Conservation (phyloP, 2,329 filamentous ascomycete genomes). For the Pseudocercospora vitis region DNA sequence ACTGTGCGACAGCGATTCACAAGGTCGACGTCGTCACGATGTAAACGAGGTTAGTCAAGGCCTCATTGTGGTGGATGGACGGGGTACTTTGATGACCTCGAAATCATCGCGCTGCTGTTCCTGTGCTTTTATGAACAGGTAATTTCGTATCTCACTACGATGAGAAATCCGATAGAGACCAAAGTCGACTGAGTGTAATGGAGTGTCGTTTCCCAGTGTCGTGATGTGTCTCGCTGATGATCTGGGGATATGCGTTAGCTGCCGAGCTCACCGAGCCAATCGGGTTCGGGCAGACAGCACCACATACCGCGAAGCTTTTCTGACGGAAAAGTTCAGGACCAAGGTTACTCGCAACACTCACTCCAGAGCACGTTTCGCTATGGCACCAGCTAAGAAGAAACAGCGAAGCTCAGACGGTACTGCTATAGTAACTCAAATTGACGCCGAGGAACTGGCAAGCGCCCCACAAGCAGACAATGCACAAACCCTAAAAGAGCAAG, state of each 20-base stretch:
- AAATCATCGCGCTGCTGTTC: too few species aligned
- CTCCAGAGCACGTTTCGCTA: constrained; percentile 8
- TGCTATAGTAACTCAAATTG: constrained; percentile 22
- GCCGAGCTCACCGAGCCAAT: background rate
- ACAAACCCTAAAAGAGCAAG: constrained; percentile 17
- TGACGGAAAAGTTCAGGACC: constrained; percentile 3
- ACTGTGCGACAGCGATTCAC: too few species aligned
- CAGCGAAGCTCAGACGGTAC: constrained; percentile 34
- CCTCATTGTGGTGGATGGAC: too few species aligned
- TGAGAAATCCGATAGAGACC: too few species aligned
- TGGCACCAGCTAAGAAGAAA: constrained; percentile 37
- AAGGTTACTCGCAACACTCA: background rate
- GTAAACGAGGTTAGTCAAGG: too few species aligned
- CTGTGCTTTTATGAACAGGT: too few species aligned
- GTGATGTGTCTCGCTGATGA: background rate
- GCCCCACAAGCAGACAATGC: background rate
- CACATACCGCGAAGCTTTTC: background rate
- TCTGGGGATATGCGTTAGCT: background rate
- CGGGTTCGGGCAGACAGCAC: background rate
- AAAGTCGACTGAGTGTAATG: too few species aligned
- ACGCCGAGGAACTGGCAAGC: constrained; percentile 14
- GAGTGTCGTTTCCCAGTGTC: too few species aligned
- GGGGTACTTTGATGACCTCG: too few species aligned
- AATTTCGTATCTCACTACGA: too few species aligned
- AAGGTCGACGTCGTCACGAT: too few species aligned